A percentile compares a stretch with the other conserved stretches of the same genome.
Conservation (phyloP, 1,284 basidiomycete species). For the Cystobasidium pallidum region DNA sequence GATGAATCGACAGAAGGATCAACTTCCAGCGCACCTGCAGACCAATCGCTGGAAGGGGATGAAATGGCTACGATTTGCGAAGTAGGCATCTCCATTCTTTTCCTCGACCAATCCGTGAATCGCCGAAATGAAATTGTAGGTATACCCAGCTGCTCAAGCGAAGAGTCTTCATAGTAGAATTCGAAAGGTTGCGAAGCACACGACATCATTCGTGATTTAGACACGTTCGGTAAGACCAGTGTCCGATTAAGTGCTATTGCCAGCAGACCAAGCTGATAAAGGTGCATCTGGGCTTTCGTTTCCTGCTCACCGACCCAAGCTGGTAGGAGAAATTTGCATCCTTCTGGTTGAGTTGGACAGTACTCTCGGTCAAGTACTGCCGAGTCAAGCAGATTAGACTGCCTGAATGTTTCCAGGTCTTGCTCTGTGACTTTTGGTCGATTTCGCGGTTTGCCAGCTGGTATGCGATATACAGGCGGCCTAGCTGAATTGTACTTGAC, state of each 20-base stretch:
- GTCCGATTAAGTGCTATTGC: conserved; percentile 53
- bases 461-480: conserved; percentile 21
- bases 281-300: conserved; percentile 54
- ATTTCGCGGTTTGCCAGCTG: conserved; percentile 38
- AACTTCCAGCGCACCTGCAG: conserved; percentile 51
- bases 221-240: conserved; percentile 54
- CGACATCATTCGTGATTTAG: conserved; percentile 51
- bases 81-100: conserved; percentile 46
- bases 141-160: conserved; percentile 51
- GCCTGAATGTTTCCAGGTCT: conserved; percentile 31
- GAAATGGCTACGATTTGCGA: conserved; percentile 52
- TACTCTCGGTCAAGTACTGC: conserved; percentile 23
- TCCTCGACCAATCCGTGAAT: conserved; percentile 50
- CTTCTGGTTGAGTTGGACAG: conserved; percentile 28
- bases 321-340: conserved; percentile 51
- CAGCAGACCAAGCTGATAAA: conserved; percentile 54
- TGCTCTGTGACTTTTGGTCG: conserved; percentile 28
- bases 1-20: conserved; percentile 48
- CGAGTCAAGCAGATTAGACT: conserved; percentile 2
- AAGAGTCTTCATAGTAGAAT: conserved; percentile 51
- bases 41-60: conserved; percentile 43
- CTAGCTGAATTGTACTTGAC: conserved; percentile 1
- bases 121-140: conserved; percentile 51
- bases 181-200: conserved; percentile 53
- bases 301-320: conserved; percentile 55